A percentile compares a stretch with the other conserved stretches of the same genome.
Conservation (phyloP, 176 grass and related monocot species). For the Triticum monococcum region DNA sequence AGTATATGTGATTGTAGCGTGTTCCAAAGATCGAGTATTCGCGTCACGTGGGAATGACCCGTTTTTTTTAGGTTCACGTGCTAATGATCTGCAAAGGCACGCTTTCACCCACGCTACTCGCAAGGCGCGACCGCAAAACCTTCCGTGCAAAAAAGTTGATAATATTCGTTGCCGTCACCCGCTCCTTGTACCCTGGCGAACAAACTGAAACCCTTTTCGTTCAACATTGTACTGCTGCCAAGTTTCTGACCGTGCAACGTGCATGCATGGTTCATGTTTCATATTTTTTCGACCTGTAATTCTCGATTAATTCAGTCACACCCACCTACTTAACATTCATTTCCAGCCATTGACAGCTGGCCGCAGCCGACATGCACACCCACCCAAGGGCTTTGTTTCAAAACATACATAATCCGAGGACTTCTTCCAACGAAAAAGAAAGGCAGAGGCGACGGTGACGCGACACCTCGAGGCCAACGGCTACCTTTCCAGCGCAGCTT, state of each 20-base stretch:
- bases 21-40: no score
- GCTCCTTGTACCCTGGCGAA: not conserved
- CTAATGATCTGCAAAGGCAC: not conserved
- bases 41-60: no score
- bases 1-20: no score
- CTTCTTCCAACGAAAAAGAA: not conserved
- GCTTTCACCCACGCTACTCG: not conserved
- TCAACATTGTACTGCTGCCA: not conserved
- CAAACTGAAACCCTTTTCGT: not conserved
- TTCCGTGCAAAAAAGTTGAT: not conserved
- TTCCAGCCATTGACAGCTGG: not conserved
- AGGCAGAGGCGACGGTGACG: not conserved
- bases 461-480: constrained; percentile 31
- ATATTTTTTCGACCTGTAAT: not conserved
- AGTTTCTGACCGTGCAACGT: not conserved
- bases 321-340: no score
- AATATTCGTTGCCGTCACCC: not conserved
- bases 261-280: not conserved
- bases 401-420: not conserved
- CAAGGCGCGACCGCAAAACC: not conserved
- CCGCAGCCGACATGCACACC: not conserved
- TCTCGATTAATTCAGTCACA: not conserved
- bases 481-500: constrained; percentile 23
- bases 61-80: no score
- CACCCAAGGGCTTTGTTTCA: not conserved